phyloP scores from a whole-genome alignment of 768 basidiomycete species.

The Leucocoprinus leucothites region DNA sequence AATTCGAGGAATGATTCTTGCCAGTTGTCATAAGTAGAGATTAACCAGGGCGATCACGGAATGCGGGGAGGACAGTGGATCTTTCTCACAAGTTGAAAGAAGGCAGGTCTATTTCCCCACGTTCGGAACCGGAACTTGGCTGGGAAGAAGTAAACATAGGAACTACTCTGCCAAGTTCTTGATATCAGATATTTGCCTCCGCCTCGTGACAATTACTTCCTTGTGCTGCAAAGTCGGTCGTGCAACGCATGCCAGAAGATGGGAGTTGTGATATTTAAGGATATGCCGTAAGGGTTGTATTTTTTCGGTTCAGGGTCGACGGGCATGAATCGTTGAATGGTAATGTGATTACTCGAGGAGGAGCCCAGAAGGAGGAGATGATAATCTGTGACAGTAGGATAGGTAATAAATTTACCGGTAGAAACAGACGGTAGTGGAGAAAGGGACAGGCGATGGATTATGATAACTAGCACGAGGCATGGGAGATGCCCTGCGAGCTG shows the following conservation, averaged over 20 bases:
- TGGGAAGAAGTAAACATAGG: not conserved
- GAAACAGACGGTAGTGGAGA: not conserved
- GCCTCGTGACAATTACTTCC: not conserved
- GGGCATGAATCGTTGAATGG: not conserved
- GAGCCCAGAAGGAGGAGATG: not conserved
- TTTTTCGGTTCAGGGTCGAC: not conserved
- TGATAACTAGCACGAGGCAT: too few relatives aligned
- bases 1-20: too few relatives aligned
- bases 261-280: too few relatives aligned
- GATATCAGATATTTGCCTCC: not conserved
- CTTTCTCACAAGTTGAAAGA: not conserved
- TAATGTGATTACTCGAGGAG: not conserved
- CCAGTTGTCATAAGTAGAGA: too few relatives aligned
- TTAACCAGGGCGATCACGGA: not conserved
- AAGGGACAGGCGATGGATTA: too few relatives aligned
- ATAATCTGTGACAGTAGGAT: not conserved
- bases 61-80: not conserved
- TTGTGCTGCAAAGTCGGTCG: not conserved
- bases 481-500: too few relatives aligned
- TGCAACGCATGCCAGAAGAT: too few relatives aligned
- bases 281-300: too few relatives aligned
- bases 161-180: not conserved
- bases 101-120: slow-evolving; percentile 1
- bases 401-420: not conserved
- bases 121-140: not conserved